phyloP scores from a whole-genome alignment of 2,329 filamentous ascomycete genomes.

The Talaromyces sp. region DNA sequence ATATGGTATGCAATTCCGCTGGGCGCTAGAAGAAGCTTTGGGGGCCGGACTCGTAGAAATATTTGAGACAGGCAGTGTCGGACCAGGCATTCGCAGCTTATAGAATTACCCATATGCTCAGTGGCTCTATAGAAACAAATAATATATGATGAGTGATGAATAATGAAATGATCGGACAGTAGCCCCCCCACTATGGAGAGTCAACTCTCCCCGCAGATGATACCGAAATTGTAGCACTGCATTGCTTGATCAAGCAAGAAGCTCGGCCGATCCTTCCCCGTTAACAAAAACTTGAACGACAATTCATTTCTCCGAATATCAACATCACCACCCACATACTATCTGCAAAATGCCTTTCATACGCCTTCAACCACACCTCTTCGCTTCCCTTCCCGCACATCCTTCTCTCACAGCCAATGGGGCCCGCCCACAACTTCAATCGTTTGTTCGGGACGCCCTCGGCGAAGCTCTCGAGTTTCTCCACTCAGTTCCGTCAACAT shows the following conservation, averaged over 20 bases:
- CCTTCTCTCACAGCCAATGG: conserved; percentile 23
- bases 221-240: too few relatives aligned
- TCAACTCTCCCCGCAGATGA: too few relatives aligned
- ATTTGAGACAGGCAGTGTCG: conserved; percentile 66
- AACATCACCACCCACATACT: neutral
- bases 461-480: conserved; percentile 33
- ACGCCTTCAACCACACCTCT: conserved; percentile 29
- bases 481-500: conserved; percentile 29
- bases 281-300: neutral
- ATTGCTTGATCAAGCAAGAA: conserved; percentile 1
- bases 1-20: conserved; percentile 62
- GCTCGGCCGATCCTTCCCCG: conserved; percentile 16
- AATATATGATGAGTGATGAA: neutral
- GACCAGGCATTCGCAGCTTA: conserved; percentile 53
- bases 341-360: conserved; percentile 29
- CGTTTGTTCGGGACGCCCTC: conserved; percentile 29
- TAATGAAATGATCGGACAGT: neutral
- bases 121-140: neutral
- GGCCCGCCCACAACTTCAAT: conserved; percentile 20
- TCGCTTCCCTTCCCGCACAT: conserved; percentile 34
- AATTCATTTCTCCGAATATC: neutral
- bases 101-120: conserved; percentile 17
- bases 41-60: conserved; percentile 63
- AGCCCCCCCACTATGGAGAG: neutral
- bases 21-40: conserved; percentile 63